Percentiles rank a stretch among this genome's conserved stretches.
Conservation (phyloP, 2,329 filamentous ascomycete genomes). For the Fusarium sp. region DNA sequence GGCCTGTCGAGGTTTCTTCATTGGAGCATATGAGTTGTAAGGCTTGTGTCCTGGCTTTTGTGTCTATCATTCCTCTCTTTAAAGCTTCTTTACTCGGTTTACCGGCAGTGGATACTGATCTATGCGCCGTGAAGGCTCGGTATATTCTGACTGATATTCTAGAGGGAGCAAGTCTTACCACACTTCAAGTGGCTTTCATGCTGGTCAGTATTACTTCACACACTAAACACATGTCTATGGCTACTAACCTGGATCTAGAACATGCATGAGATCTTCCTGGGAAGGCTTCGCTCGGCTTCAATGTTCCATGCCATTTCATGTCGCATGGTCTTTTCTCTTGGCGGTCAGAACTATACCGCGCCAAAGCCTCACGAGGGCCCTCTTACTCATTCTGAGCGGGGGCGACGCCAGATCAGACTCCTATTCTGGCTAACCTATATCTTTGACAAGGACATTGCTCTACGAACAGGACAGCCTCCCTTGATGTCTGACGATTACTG, state of each 20-base stretch:
- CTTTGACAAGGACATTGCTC: constrained; percentile 66
- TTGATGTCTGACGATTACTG: constrained; percentile 56
- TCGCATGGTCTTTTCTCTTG: constrained; percentile 61
- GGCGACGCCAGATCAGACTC: constrained; percentile 50
- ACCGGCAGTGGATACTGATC: constrained; percentile 53
- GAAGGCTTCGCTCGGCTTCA: constrained; percentile 58
- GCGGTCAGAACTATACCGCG: constrained; percentile 53
- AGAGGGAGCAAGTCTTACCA: constrained; percentile 56
- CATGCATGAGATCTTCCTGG: constrained; percentile 56
- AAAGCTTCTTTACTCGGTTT: constrained; percentile 11
- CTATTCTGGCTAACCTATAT: constrained; percentile 67
- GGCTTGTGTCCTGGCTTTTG: constrained; percentile 62
- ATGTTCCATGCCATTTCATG: constrained; percentile 59
- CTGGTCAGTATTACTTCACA: constrained; percentile 53
- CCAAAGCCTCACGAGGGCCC: constrained; percentile 12
- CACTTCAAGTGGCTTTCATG: constrained; percentile 59
- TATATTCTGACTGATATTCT: constrained; percentile 56
- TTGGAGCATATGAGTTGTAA: constrained; percentile 51
- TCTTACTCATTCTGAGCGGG: constrained; percentile 41
- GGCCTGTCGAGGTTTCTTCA: constrained; percentile 7
- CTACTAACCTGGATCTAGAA: constrained; percentile 48
- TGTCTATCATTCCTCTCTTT: constrained; percentile 50
- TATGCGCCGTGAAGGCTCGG: constrained; percentile 55
- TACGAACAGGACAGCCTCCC: constrained; percentile 65
- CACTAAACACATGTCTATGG: fast-evolving